phyloP scores from a whole-genome alignment of 176 grass and related monocot species.

The Musa itinerans region DNA sequence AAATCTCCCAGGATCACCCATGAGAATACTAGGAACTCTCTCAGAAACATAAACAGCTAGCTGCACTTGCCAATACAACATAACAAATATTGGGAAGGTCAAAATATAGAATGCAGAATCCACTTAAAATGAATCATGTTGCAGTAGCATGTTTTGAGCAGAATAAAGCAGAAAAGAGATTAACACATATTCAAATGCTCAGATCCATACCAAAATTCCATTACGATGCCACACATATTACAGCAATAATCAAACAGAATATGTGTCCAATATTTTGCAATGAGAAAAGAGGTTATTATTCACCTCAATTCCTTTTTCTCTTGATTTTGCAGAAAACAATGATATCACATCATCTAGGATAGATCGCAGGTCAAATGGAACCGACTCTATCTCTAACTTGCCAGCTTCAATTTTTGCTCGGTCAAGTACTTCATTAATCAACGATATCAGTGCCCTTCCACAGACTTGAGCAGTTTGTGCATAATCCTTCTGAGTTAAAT shows the following conservation, averaged over 20 bases:
- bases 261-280: not conserved
- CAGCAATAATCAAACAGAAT: not conserved
- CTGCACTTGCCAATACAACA: conserved; percentile 32
- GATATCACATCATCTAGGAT: conserved; percentile 87
- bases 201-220: not conserved
- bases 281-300: conserved; percentile 1
- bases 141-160: conserved; percentile 11
- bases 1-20: conserved; percentile 96
- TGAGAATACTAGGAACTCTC: conserved; percentile 75
- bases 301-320: conserved; percentile 87
- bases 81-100: conserved; percentile 26
- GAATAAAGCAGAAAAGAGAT: conserved; percentile 7
- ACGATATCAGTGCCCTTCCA: conserved; percentile 79
- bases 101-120: conserved; percentile 3
- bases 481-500: conserved; percentile 73
- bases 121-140: conserved; percentile 1
- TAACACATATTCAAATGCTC: not conserved
- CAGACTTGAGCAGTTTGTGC: conserved; percentile 88
- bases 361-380: conserved; percentile 76
- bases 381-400: conserved; percentile 70
- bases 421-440: conserved; percentile 98
- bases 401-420: conserved; percentile 92
- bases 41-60: conserved; percentile 95
- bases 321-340: conserved; percentile 69
- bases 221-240: not conserved